Percentiles rank a stretch among this genome's conserved stretches.
Conservation (phyloP, 176 grass and related monocot genomes). For the Raddia guianensis region DNA sequence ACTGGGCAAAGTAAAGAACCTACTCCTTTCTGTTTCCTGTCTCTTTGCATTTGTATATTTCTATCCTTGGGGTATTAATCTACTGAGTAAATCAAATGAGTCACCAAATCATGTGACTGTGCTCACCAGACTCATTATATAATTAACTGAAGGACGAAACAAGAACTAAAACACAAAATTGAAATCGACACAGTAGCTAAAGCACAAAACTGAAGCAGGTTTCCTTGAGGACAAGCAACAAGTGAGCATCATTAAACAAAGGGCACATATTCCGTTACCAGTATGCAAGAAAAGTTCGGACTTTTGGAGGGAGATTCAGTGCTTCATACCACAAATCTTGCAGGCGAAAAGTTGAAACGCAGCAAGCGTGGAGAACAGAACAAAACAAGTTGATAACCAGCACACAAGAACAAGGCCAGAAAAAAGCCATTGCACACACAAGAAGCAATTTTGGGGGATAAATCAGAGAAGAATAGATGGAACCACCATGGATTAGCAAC, state of each 20-base stretch:
- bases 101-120: slow-evolving; percentile 17
- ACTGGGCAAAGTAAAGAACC: slow-evolving; percentile 52
- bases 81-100: slow-evolving; percentile 19
- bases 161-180: slow-evolving; percentile 30
- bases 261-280: slow-evolving; percentile 16
- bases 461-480: not conserved
- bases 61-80: slow-evolving; percentile 25
- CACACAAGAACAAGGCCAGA: not conserved
- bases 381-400: not conserved
- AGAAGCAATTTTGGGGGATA: not conserved
- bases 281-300: slow-evolving; percentile 14
- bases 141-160: slow-evolving; percentile 22
- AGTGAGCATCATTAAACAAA: slow-evolving; percentile 4
- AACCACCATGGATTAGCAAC: not conserved
- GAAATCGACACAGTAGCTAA: slow-evolving; percentile 27
- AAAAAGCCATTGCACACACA: not conserved
- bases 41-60: slow-evolving; percentile 18
- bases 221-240: slow-evolving; percentile 21
- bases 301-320: slow-evolving; percentile 26
- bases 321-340: slow-evolving; percentile 7
- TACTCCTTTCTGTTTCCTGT: slow-evolving; percentile 31
- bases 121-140: slow-evolving; percentile 19
- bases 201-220: slow-evolving; percentile 26
- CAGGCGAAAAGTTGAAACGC: slow-evolving; percentile 6
- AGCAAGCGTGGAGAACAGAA: not conserved